Evolutionary conservation across 2,329 filamentous ascomycete genomes (phyloP), one percentile per base, ranked within the genome.

Genomic region (Coleophoma crateriformis): DNA sequence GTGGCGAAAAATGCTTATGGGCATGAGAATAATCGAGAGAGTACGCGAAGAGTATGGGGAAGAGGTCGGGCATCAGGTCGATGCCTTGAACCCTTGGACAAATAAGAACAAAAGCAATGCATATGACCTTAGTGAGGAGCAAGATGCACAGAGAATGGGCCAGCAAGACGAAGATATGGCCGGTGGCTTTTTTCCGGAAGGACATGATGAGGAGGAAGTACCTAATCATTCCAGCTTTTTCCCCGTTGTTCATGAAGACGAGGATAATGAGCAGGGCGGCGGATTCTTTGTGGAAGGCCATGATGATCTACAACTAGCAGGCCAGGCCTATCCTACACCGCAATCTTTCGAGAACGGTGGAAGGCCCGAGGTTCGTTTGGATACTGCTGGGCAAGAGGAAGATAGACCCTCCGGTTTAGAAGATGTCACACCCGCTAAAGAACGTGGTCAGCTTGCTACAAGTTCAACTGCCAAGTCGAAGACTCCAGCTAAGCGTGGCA

Each of bases 1-100:
- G 57, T 99, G 94, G 94, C 81, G 88, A 50, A 95, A 88, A 67
- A 89, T 96, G 58, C 68, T 95, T 13, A 88, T 91, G 75, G 91
- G 91, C 0, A 64, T 96, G 68, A 78, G 90, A 3, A 94, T 97
- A 50, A 77, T 89, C 17, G 79, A 94, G 64, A 78, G 90, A 45
- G 85, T 95, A 38, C 76, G 76, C 38, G 77, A 83, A 48, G 88
- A 95, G 53, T 95, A 95, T 64, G 88, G 87, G 1, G 77, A 83
- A 45, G 66, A 68, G 35, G 71, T 79, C 4, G 71, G 73, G 40
- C 75, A 77, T 10, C 68, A 69, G 22, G 68, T 74, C 3, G 77
- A 81, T 14, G 74, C 79, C 1, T 73, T 81, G 53, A 81, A 79
- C 39, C 78, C 79, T 4, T 75, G 71, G 53, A 71, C 69, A 27